Evolutionary conservation across 2,329 filamentous ascomycete species (phyloP).

Genomic region (Fusarium chlamydosporum): DNA sequence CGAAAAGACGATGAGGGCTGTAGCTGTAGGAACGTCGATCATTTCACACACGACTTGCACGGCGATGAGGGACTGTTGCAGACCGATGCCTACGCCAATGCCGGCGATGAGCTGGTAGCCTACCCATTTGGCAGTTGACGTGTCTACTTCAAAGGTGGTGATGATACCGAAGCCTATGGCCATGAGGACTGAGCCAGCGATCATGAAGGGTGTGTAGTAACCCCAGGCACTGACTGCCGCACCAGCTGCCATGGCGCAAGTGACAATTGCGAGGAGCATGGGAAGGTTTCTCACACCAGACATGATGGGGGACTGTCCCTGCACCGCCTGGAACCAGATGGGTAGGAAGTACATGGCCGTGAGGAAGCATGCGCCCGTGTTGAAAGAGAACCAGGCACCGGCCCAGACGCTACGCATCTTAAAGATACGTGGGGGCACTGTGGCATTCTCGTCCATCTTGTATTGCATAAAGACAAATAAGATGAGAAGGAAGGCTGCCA

Average conservation of each 20-base stretch:
- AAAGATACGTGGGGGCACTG: constrained; percentile 60
- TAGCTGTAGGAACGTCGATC: constrained; percentile 55
- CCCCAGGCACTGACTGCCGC: constrained; percentile 57
- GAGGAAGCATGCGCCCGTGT: constrained; percentile 56
- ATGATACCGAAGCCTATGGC: constrained; percentile 60
- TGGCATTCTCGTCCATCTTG: constrained; percentile 59
- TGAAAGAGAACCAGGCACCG: constrained; percentile 55
- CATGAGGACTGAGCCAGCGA: constrained; percentile 54
- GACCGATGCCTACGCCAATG: constrained; percentile 57
- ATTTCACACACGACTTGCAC: constrained; percentile 57
- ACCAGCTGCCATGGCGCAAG: constrained; percentile 55
- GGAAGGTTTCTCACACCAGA: constrained; percentile 61
- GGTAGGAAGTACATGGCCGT: constrained; percentile 58
- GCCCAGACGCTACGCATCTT: constrained; percentile 58
- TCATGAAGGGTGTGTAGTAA: constrained; percentile 63
- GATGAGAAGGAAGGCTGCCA: constrained; percentile 53
- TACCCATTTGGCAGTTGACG: constrained; percentile 58
- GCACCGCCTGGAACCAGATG: constrained; percentile 63
- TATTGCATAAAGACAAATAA: constrained; percentile 58
- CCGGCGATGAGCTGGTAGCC: constrained; percentile 59
- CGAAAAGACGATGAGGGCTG: constrained; percentile 52
- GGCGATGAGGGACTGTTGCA: constrained; percentile 63
- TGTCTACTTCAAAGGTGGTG: constrained; percentile 57
- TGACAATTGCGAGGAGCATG: constrained; percentile 56
- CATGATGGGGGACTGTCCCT: constrained; percentile 56